Percentiles rank a stretch among this genome's conserved stretches.
These are phyloP conservation scores for Neurospora discreta DNA, from an alignment of 495 filamentous ascomycete genomes.

Conservation along the genomic window DNA sequence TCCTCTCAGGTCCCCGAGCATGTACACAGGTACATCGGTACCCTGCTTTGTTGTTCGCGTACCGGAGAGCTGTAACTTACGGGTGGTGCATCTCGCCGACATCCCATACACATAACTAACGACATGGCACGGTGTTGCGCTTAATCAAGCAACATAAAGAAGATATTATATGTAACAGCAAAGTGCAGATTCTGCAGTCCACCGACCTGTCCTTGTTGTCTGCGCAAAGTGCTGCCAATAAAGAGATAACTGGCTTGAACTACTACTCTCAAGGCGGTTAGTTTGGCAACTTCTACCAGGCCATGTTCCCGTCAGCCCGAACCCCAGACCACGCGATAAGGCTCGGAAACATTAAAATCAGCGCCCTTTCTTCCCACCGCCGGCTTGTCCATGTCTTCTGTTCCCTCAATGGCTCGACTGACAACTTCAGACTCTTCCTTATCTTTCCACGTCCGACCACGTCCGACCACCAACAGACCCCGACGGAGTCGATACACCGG, in stretches of 20 bases:
- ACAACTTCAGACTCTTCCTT: background rate
- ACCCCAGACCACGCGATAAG: background rate
- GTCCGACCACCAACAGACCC: background rate
- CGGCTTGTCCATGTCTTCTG: background rate
- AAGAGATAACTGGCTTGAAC: background rate
- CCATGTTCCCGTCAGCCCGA: background rate
- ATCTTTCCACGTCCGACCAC: background rate
- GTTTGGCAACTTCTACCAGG: background rate
- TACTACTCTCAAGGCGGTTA: background rate
- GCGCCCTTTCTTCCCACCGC: background rate
- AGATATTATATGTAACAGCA: background rate
- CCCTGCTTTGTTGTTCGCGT: background rate
- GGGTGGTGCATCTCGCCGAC: background rate
- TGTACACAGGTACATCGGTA: background rate
- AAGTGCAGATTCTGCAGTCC: slow-evolving; percentile 3
- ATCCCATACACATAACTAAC: background rate
- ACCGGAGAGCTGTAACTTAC: background rate
- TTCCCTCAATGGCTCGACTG: background rate
- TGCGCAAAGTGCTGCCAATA: background rate
- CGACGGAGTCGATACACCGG: background rate
- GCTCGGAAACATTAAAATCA: background rate
- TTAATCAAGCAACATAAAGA: background rate
- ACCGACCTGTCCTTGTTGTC: background rate
- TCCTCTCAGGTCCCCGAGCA: background rate
- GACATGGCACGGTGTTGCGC: background rate